These are phyloP conservation scores for Dactylellina haptotyla DNA, from an alignment of 2,329 filamentous ascomycete genomes.

Conservation along the genomic window DNA sequence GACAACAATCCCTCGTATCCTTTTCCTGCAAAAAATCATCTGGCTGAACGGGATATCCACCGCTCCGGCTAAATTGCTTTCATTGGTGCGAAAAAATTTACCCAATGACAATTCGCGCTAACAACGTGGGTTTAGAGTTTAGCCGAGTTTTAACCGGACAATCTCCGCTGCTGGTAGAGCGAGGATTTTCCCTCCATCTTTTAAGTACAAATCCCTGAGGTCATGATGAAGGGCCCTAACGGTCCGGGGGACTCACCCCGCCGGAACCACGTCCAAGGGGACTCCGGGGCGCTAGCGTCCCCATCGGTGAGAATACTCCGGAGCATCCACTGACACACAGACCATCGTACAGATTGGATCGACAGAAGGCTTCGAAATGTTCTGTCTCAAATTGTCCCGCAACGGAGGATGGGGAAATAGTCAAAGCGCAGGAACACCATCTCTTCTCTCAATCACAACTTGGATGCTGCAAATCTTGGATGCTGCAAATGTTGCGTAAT, in stretches of 20 bases:
- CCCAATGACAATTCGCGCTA: slow-evolving; percentile 42
- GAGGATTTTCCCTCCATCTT: background rate
- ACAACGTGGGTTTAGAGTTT: slow-evolving; percentile 53
- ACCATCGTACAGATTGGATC: slow-evolving; percentile 21
- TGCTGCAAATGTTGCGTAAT: slow-evolving; percentile 52
- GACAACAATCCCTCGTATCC: slow-evolving; percentile 19
- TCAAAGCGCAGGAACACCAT: slow-evolving; percentile 50
- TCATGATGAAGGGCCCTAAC: background rate
- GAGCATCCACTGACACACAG: slow-evolving; percentile 35
- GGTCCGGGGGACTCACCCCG: slow-evolving; percentile 19
- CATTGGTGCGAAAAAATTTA: slow-evolving; percentile 53
- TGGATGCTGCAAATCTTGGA: background rate
- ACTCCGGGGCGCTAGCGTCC: background rate
- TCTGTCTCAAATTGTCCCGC: slow-evolving; percentile 1
- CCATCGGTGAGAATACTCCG: background rate
- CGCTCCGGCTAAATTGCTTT: slow-evolving; percentile 53
- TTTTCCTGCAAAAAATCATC: slow-evolving; percentile 10
- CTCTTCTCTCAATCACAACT: slow-evolving; percentile 11
- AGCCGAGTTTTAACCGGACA: slow-evolving; percentile 50
- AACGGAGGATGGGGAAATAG: slow-evolving; percentile 1
- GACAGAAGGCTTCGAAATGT: slow-evolving; percentile 17
- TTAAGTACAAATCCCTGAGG: background rate
- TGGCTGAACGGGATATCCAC: slow-evolving; percentile 34
- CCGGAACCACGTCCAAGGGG: background rate
- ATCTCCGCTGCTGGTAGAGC: slow-evolving; percentile 33